Evolutionary conservation across 1,284 basidiomycete species (phyloP), one percentile per base, ranked within the genome.

Genomic region (Austroboletus niveus): DNA sequence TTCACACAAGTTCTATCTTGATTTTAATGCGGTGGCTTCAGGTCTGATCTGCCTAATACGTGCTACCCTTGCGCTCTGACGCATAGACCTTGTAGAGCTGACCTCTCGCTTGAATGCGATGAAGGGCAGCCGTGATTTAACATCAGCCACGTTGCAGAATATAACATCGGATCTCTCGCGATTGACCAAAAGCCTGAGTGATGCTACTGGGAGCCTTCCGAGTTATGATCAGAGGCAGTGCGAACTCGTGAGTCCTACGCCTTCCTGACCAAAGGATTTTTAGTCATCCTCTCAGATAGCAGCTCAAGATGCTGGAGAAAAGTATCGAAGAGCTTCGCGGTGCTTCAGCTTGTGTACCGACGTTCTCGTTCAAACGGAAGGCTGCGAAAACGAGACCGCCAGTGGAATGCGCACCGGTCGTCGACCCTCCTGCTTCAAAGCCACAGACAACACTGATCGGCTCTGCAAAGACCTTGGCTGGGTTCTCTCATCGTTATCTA

Each of bases 291-390:
- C 46, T 53, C 40, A 44, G 45, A 41, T 53, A 87, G 87, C 81
- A 83, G 78, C 63, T 89, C 45, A 81, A 80, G 60, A 66, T 66
- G 11, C 64, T 87, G 15, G 84, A 87, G 63, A 70, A 73, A 50
- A 65, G 69, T 10, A 55, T 90, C 3, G 77, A 84, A 45, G 70
- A 74, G 1, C 63, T 85, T 6, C 75, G 82, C 14, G 64, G 71
- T 6, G 64, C 74, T 20, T 69, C 72, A 4, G 66, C 69, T 9
- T 73, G 80, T 5, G 83, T 82, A 59, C 63, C 80, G 0, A 87
- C 79, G 55, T 93, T 93, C 62, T 68, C 82, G 0, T 92, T 92
- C 75, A 88, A 83, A 60, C 78, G 82, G 17, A 85, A 78, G 58
- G 55, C 69, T 4, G 48, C 61, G n/a, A 55, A 67, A 30, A 36